phyloP scores from a whole-genome alignment of 805 yeast genomes.

The Ogataea henricii region DNA sequence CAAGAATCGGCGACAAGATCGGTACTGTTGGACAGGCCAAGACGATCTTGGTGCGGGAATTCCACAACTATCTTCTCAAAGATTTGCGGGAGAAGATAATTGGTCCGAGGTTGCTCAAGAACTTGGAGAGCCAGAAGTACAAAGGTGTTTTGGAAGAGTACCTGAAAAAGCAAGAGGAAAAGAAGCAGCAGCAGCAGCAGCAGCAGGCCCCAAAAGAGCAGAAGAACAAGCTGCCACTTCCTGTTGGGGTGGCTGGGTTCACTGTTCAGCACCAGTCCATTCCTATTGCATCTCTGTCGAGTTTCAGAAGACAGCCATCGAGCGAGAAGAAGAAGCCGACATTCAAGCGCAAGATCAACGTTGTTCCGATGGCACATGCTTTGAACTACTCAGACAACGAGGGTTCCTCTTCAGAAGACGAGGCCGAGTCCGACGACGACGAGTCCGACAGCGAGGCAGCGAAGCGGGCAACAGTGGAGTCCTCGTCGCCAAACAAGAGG shows the following conservation, averaged over 20 bases:
- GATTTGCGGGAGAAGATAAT: slow-evolving; percentile 75
- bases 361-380: slow-evolving; percentile 58
- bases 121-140: slow-evolving; percentile 58
- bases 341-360: slow-evolving; percentile 26
- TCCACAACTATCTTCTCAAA: slow-evolving; percentile 60
- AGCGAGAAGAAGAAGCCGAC: slow-evolving; percentile 50
- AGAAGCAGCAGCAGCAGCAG: neutral
- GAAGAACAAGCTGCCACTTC: slow-evolving; percentile 10
- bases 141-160: slow-evolving; percentile 48
- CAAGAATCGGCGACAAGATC: slow-evolving; percentile 31
- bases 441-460: slow-evolving; percentile 19
- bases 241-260: slow-evolving; percentile 20
- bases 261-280: slow-evolving; percentile 27
- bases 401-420: slow-evolving; percentile 22
- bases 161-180: slow-evolving; percentile 29
- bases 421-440: slow-evolving; percentile 25
- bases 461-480: slow-evolving; percentile 1
- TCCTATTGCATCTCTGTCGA: slow-evolving; percentile 23
- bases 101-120: slow-evolving; percentile 66
- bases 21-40: slow-evolving; percentile 59
- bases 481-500: slow-evolving; percentile 6
- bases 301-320: slow-evolving; percentile 47
- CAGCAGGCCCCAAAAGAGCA: neutral
- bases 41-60: slow-evolving; percentile 58
- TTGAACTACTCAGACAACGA: slow-evolving; percentile 44